Conservation (phyloP, 1,284 basidiomycete species). For the Ganoderma boninense region DNA sequence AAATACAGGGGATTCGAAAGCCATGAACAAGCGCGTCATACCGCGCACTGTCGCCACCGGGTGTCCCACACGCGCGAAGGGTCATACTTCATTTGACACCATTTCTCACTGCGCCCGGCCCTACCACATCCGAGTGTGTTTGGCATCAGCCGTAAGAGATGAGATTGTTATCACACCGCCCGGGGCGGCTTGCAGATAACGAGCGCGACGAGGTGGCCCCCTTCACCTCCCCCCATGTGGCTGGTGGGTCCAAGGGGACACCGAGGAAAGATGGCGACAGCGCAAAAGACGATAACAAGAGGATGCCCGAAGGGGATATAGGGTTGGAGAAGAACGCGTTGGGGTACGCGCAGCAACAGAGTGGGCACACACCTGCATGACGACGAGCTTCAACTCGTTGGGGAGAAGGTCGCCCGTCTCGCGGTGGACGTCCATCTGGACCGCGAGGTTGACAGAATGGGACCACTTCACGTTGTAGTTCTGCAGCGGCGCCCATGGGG, state of each 20-base stretch:
- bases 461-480: constrained; percentile 71
- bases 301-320: neutral
- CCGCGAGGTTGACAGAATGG: constrained; percentile 59
- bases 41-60: constrained; percentile 2
- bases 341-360: neutral
- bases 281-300: neutral
- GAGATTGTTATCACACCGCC: constrained; percentile 10
- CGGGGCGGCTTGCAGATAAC: constrained; percentile 15
- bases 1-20: neutral
- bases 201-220: neutral
- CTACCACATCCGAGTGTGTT: neutral
- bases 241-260: neutral
- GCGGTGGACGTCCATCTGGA: constrained; percentile 70
- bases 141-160: neutral
- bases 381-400: constrained; percentile 68
- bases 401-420: constrained; percentile 60
- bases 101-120: constrained; percentile 10
- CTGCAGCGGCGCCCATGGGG: constrained; percentile 61
- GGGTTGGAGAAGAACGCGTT: neutral
- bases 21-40: neutral
- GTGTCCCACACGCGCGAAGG: neutral
- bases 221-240: neutral
- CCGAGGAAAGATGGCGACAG: neutral
- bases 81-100: neutral
- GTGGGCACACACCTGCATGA: constrained; percentile 60